Evolutionary conservation across 805 yeast species (phyloP), one percentile per base, ranked within the genome.

Genomic region (Ogataea allantospora): DNA sequence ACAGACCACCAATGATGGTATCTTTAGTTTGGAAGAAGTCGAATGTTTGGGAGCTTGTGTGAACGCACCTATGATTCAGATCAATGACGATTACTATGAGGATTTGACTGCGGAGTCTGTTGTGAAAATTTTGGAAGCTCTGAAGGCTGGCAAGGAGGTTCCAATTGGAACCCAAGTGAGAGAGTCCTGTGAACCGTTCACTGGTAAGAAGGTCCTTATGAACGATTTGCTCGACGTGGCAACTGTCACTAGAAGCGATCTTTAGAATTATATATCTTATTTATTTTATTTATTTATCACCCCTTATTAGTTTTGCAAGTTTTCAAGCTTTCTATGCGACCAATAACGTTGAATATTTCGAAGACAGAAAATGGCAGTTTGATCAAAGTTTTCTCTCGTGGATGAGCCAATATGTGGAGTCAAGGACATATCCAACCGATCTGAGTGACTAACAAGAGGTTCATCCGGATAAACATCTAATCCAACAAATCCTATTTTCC

Each of bases 31-130:
- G 46, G 86, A 84, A 54, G 95, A 86, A 63, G 95, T 86, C 46
- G 95, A 86, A 66, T 86, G 95, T 66, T 75, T 85, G 34, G 95
- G 95, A 42, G 95, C 95, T 3, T 86, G 95, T 71, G 88, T 86
- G 34, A 86, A 86, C 62, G 95, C 85, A 6, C 95, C 95, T 37
- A 86, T 86, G 87, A 69, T 87, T 38, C 95, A 86, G 44, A 67
- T 86, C 36, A 85, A 84, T 62, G 95, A 86, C 64, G 88, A 83
- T 58, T 86, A 69, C 65, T 81, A 72, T 56, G 95, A 86, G 66
- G 95, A 86, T 62, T 72, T 86, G 63, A 82, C 89, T 23, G 71
- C 79, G 16, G 83, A 81, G 47, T 72, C 75, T 30, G 76, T 83
- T 18, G 72, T 75, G 23, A 70, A 72, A 44, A 60, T 87, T 30